Evolutionary conservation across 2,329 filamentous ascomycete genomes (phyloP).

Genomic region (Ceratocystis colombiana): DNA sequence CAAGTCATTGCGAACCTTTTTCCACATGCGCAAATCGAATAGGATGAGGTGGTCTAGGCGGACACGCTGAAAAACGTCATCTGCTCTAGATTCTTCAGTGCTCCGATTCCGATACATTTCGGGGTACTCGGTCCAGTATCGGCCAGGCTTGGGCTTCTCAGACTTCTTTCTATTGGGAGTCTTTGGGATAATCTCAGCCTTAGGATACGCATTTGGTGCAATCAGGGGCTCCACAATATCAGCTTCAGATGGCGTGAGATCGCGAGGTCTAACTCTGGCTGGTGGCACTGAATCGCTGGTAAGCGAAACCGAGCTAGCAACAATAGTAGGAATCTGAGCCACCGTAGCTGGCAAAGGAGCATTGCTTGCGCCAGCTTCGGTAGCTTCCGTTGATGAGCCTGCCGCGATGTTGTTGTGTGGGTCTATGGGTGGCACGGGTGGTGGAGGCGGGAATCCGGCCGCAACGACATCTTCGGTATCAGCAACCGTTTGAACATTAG

Average conservation of each 20-base stretch:
- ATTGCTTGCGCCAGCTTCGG: background rate
- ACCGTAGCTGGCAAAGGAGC: conserved; percentile 36
- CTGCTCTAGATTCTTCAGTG: conserved; percentile 56
- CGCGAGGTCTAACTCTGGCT: conserved; percentile 44
- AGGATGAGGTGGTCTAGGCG: conserved; percentile 89
- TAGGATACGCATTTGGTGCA: conserved; percentile 53
- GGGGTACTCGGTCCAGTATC: conserved; percentile 81
- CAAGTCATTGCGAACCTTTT: conserved; percentile 81
- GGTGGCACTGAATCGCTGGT: conserved; percentile 27
- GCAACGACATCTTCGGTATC: conserved; percentile 43
- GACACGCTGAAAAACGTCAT: conserved; percentile 81
- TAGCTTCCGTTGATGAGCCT: conserved; percentile 29
- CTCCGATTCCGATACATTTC: conserved; percentile 55
- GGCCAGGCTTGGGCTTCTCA: conserved; percentile 47
- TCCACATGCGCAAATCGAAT: conserved; percentile 94
- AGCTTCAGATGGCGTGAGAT: conserved; percentile 60
- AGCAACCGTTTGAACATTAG: background rate
- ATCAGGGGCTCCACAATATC: conserved; percentile 60
- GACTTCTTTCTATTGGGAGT: conserved; percentile 54
- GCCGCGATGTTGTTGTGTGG: conserved; percentile 34
- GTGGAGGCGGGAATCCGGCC: conserved; percentile 59
- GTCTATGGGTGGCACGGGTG: conserved; percentile 54
- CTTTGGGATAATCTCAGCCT: conserved; percentile 61
- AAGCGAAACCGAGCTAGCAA: conserved; percentile 36
- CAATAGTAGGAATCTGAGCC: conserved; percentile 53